Evolutionary conservation across 1,139 yeast species (phyloP), one percentile per base, ranked within the genome.

Genomic region (Blastobotrys apis): DNA sequence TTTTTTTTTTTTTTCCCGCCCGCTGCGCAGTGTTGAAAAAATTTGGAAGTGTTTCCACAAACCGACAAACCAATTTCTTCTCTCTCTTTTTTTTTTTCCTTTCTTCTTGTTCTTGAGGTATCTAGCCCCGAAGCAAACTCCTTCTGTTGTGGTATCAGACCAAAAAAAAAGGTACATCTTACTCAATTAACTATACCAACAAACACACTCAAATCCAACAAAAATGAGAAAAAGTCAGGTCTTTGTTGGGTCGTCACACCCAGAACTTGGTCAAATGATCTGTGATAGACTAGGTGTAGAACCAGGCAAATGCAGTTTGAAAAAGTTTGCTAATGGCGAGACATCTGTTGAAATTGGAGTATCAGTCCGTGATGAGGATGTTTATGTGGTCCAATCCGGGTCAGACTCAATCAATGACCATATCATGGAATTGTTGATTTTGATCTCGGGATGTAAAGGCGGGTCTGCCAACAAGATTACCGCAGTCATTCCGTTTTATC

Each of bases 381-480:
- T 92, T 33, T 92, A 92, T 62, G 90, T 94, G 57, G 88, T 92
- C 53, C 97, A 94, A 66, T 82, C 94, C 44, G 96, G 97, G 6
- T 84, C 94, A 9, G 83, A 87, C 20, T 77, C 83, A 44, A 82
- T 92, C 54, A 94, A 94, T 62, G 97, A 94, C 63, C 94, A 88
- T 60, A 86, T 94, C 47, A 94, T 94, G 98, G 98, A 94, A 67
- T 72, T 94, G 54, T 74, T 94, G 60, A 90, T 94, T 51, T 75
- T 94, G 57, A 90, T 92, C 34, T 81, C 94, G 37, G 98, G 97
- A 23, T 92, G 97, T 68, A 81, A 90, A 58, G 97, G 97, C 47
- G 99, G 98, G 16, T 84, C 95, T 12, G 98, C 99, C 17, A 84
- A 87, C 58, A 88, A 90, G 64, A 87, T 92, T 63, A 92, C 98